A percentile compares a stretch with the other conserved stretches of the same genome.
These are phyloP conservation scores for Guadua angustifolia DNA, from an alignment of 176 grass and related monocot species.

Conservation along the genomic window DNA sequence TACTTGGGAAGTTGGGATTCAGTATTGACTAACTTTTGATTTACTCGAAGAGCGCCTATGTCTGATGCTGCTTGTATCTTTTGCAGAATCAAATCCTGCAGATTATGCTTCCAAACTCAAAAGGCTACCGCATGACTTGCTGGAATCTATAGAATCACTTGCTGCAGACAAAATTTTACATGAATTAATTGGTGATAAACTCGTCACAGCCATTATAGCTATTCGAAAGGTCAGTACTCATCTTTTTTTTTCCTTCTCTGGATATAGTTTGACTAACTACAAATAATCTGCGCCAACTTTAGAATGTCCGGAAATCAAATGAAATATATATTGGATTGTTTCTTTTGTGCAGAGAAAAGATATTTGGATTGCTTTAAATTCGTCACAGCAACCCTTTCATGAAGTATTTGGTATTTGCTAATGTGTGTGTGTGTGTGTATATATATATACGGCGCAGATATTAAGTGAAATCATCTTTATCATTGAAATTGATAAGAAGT, in stretches of 20 bases:
- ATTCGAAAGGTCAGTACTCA: slow-evolving; percentile 71
- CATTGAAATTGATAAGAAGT: too few species aligned
- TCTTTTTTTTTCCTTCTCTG: background rate
- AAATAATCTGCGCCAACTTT: background rate
- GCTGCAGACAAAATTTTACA: slow-evolving; percentile 65
- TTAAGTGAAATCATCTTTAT: too few species aligned
- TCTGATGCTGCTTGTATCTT: background rate
- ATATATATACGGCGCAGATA: too few species aligned
- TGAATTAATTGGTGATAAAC: slow-evolving; percentile 76
- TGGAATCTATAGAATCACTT: slow-evolving; percentile 79
- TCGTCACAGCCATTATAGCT: slow-evolving; percentile 69
- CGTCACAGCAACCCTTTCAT: background rate
- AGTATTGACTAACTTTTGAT: background rate
- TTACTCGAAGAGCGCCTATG: background rate
- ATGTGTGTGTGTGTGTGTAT: background rate
- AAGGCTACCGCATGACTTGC: slow-evolving; percentile 79
- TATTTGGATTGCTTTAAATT: background rate
- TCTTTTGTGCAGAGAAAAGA: background rate
- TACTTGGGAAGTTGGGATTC: background rate
- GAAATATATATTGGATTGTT: background rate
- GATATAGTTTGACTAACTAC: background rate
- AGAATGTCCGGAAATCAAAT: background rate
- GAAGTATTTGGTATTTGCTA: background rate
- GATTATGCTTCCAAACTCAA: slow-evolving; percentile 65
- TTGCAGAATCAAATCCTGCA: slow-evolving; percentile 85